Percentiles rank a stretch among this genome's conserved stretches.
Conservation (phyloP, 805 yeast species). For the Citeromyces nyonsensis region DNA sequence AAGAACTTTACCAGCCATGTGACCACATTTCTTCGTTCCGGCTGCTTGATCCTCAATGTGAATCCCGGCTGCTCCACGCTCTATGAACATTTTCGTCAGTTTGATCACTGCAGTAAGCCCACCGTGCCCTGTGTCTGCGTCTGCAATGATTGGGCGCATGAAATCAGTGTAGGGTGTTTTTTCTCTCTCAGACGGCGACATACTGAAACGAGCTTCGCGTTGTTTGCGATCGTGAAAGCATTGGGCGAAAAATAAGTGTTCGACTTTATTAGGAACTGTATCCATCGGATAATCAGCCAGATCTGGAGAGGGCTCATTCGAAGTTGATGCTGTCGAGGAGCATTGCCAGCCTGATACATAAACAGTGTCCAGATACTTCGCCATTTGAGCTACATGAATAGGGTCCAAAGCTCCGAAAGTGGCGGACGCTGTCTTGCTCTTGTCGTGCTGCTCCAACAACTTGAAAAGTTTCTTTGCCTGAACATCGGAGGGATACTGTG, state of each 20-base stretch:
- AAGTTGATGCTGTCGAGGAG: constrained; percentile 92
- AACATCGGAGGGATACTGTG: constrained; percentile 58
- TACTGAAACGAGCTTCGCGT: constrained; percentile 61
- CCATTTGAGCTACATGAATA: constrained; percentile 92
- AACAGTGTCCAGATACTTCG: constrained; percentile 81
- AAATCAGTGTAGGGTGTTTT: constrained; percentile 69
- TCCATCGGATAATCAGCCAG: constrained; percentile 98
- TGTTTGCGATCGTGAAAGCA: constrained; percentile 95
- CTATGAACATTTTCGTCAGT: constrained; percentile 89
- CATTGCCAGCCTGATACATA: constrained; percentile 99
- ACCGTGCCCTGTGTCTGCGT: constrained; percentile 98
- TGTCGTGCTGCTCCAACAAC: constrained; percentile 57
- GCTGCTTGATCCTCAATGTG: constrained; percentile 99
- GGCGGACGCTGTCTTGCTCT: constrained; percentile 59
- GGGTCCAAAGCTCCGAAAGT: constrained; percentile 96
- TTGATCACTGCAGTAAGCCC: constrained; percentile 94
- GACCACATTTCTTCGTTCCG: constrained; percentile 97
- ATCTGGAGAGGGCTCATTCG: constrained; percentile 97
- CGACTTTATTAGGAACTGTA: constrained; percentile 96
- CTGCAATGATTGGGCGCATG: constrained; percentile 90
- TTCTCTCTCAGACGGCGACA: constrained; percentile 49
- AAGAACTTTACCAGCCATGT: constrained; percentile 96
- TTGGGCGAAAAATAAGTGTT: constrained; percentile 93
- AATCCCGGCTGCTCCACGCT: constrained; percentile 97
- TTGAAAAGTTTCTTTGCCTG: constrained; percentile 75